A percentile compares a stretch with the other conserved stretches of the same genome.
phyloP scores from a whole-genome alignment of 2,329 filamentous ascomycete genomes.

The Ophiocordyceps robertsii region DNA sequence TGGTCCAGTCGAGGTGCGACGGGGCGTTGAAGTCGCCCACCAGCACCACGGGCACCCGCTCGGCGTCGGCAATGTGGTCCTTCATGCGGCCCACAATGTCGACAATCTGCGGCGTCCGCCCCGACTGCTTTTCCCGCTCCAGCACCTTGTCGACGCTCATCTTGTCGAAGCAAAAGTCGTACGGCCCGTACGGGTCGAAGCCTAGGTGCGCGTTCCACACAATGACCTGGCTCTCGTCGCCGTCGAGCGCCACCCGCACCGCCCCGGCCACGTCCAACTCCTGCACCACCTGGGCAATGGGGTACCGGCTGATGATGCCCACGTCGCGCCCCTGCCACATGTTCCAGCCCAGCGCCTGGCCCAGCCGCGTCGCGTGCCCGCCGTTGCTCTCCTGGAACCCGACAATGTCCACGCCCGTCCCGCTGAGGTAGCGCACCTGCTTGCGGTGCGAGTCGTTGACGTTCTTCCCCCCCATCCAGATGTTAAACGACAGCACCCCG shows the following conservation, averaged over 20 bases:
- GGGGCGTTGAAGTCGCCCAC: slow-evolving; percentile 29
- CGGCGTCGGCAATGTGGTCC: slow-evolving; percentile 14
- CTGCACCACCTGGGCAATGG: slow-evolving; percentile 17
- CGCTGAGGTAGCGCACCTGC: slow-evolving; percentile 21
- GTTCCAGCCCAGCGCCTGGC: slow-evolving; percentile 24
- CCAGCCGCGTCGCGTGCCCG: slow-evolving; percentile 18
- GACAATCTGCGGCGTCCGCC: slow-evolving; percentile 23
- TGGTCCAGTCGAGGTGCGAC: slow-evolving; percentile 27
- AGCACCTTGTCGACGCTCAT: slow-evolving; percentile 19
- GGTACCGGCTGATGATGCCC: slow-evolving; percentile 24
- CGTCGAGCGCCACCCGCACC: slow-evolving; percentile 21
- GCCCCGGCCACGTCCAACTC: slow-evolving; percentile 15
- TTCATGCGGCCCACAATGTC: slow-evolving; percentile 20
- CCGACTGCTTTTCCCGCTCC: slow-evolving; percentile 18
- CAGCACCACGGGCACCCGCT: slow-evolving; percentile 20
- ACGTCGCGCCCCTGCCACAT: slow-evolving; percentile 19
- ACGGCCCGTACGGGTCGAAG: slow-evolving; percentile 26
- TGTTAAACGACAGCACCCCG: slow-evolving; percentile 23
- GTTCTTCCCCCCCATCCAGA: slow-evolving; percentile 23
- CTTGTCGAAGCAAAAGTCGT: slow-evolving; percentile 26
- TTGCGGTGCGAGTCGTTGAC: slow-evolving; percentile 24
- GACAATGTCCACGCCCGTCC: slow-evolving; percentile 19
- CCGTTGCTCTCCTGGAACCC: slow-evolving; percentile 22
- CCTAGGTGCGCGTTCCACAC: slow-evolving; percentile 23
- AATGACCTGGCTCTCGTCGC: slow-evolving; percentile 14